Base-by-base conservation (phyloP, 495 filamentous ascomycete genomes). In the Penicillium nucicola region DNA sequence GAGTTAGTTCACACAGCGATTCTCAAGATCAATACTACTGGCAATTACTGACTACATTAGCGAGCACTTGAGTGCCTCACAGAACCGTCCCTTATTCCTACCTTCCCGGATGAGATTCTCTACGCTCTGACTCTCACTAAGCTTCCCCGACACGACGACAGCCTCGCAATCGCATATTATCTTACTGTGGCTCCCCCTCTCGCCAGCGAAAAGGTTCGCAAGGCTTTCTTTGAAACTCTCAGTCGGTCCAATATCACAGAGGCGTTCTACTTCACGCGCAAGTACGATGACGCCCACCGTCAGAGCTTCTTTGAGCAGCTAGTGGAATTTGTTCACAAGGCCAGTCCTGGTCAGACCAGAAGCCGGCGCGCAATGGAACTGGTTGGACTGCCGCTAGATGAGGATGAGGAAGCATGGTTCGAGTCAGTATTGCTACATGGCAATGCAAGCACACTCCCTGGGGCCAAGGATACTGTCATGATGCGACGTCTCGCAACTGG, bases 21-120 rank as follows among this genome's bases (percentile, higher is more conserved):
- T 17, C 19, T 11, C 13, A 31, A 12, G 28, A 7, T 6, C 17
- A 8, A 9, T 9, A 10, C 34, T 11, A 25, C 43, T 37, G 17
- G 40, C 45, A 17, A 32, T 56, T 64, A 58, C 70, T 52, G 36
- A 31, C 32, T 36, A 0, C 15, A 39, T 39, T 23, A 88, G 81
- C 75, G 77, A 47, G 88, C 88, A 5, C 69, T 90, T 17, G 80
- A 88, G 51, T 80, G 84, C 53, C 78, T 93, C 14, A 83, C 86
- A 8, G 83, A 90, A 52, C 88, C 89, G 2, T 84, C 85, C 4
- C 75, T 92, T 12, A 83, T 88, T 25, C 82, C 87, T 20, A 88
- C 87, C 22, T 92, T 92, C 57, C 80, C 86, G 25, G 87, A 92
- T 64, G 88, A 92, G 45, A 90, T 92, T 40, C 77, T 90, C 49